These are phyloP conservation scores for Phytophthora pisi DNA, from an alignment of 352 stramenopile genomes.

Conservation along the genomic window DNA sequence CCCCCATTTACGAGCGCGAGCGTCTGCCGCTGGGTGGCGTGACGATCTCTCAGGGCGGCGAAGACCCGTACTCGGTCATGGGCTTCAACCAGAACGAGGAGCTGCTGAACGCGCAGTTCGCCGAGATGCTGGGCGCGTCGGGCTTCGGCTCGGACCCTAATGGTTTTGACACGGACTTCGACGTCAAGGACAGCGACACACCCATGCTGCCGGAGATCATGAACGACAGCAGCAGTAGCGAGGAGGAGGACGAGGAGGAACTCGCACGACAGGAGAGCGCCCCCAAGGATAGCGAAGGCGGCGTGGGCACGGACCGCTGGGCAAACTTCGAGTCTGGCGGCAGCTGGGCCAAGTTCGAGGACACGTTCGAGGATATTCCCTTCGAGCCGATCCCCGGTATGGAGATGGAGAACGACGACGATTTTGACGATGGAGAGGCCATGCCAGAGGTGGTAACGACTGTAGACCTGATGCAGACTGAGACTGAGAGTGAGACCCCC, in stretches of 20 bases:
- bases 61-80: constrained; percentile 81
- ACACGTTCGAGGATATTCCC: constrained; percentile 59
- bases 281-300: constrained; percentile 17
- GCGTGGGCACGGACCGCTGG: constrained; percentile 46
- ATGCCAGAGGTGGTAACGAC: constrained; percentile 32
- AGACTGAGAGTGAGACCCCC: not conserved
- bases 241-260: constrained; percentile 83
- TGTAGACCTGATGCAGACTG: constrained; percentile 22
- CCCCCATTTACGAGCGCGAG: constrained; percentile 81
- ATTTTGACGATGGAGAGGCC: constrained; percentile 46
- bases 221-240: constrained; percentile 89
- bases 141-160: constrained; percentile 59
- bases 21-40: constrained; percentile 76
- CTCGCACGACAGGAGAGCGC: constrained; percentile 43
- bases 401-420: constrained; percentile 38
- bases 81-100: constrained; percentile 77
- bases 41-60: constrained; percentile 50
- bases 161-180: constrained; percentile 79
- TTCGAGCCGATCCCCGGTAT: constrained; percentile 63
- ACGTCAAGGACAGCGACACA: constrained; percentile 72
- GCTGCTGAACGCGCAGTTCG: constrained; percentile 83
- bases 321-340: constrained; percentile 68
- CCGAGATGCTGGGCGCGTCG: constrained; percentile 79
- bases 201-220: constrained; percentile 85
- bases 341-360: constrained; percentile 76